Base-by-base conservation (phyloP, 164 flowering plant species). In the grape (Vitis vinifera) region DNA sequence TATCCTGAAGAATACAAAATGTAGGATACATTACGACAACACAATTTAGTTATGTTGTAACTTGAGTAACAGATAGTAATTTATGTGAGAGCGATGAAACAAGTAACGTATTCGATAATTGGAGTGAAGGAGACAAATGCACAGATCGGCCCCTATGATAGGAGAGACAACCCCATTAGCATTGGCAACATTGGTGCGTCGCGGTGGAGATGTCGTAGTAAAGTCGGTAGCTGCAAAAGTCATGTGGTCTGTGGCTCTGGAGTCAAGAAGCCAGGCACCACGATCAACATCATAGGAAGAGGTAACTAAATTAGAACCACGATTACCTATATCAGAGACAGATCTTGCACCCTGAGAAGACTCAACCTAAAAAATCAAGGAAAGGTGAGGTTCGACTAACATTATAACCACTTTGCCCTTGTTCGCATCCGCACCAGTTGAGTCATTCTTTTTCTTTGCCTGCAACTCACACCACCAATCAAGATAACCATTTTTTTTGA, bases 81-180 rank as follows among this genome's bases (percentile, higher is more conserved):
- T 62, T 68, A 30, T 68, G 70, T 4, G 62, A 58, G 16, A 68
- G 70, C 10, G 63, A 68, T 12, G 70, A 30, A 3, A 56, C 17
- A 5, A 56, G 55, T 29, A 48, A 31, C 8, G 55, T 68, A 58
- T 68, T 37, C n/a, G 52, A 68, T 55, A 68, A 47, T 52, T 29
- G 53, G 29, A 57, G 51, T 15, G 59, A 23, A 15, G 62, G 53
- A n/a, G 63, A 68, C 63, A 68, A 12, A 50, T n/a, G 2, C 37
- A 68, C 63, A 17, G 70, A 31, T 30, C 14, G 0, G 53, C 62
- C 63, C 70, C 44, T 44, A 62, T 68, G 44, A 57, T 62, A 8
- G 72, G 49, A 59, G 64, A 69, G 13, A 61, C 27, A 27, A 19
- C 6, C 47, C 59, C 66, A 69, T 62, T 69, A 52, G 66, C 72